Base-by-base conservation (phyloP, 148 eudicot genomes). In the Rhododendron simsii region DNA sequence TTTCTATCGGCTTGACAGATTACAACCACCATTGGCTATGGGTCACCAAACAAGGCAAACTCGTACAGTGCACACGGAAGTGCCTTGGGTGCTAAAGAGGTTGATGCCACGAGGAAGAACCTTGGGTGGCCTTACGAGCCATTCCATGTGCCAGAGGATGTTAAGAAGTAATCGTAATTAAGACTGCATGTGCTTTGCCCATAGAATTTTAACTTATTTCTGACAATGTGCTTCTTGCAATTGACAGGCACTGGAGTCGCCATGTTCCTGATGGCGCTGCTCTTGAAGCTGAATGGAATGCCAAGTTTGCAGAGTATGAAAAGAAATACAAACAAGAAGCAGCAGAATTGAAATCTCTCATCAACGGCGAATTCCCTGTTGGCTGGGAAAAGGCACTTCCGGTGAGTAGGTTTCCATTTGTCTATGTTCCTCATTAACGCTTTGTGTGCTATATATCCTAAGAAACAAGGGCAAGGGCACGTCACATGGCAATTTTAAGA, bases 341-440 rank as follows among this genome's bases (percentile, higher is more conserved):
- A 35, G 87, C 86, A 16, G 94, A 92, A 78, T 81, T 93, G 87
- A 92, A 92, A 84, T 88, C 89, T 69, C 86, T 93, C 74, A 90
- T 87, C n/a, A 90, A 73, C 16, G 95, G 95, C 20, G 91, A 87
- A 90, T 73, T 93, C 7, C 95, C 95, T 48, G 85, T 87, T 83
- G 92, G 93, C 44, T 93, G 95, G 95, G 95, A 93, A 81, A 93
- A 92, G 67, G 94, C 95, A 45, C 93, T 93, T 83, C 94, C 95
- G 50, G 95, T 93, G 21, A 89, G 95, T 88, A 30, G 75, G 13
- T 28, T 69, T 69, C 75, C 75, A 28, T 69, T 69, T 69, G 75
- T 30, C 4, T 69, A 13, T 28, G 30, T 69, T 69, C 18, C 75
- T 69, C 18, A 1, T 67, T 26, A 26, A 28, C 3, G 2, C 26